Evolutionary conservation across 192 early-diverging fungal genomes (phyloP).

Genomic region (Entomortierella parvispora): DNA sequence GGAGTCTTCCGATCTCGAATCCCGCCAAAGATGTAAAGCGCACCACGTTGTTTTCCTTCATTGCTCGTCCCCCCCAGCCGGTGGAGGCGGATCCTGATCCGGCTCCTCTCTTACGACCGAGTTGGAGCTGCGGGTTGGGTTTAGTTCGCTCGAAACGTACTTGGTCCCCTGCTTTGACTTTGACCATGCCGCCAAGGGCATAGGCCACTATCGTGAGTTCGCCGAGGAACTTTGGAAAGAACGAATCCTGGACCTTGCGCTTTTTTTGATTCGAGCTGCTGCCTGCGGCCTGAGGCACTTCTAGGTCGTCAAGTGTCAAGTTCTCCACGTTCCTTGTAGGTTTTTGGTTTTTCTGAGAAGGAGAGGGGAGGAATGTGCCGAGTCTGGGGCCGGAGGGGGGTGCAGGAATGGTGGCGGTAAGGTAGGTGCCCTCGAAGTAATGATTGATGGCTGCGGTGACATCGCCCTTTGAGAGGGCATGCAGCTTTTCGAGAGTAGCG

Average conservation of each 20-base stretch:
- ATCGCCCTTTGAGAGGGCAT: conserved; percentile 49
- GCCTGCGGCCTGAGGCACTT: conserved; percentile 21
- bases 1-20: conserved; percentile 59
- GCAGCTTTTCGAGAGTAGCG: conserved; percentile 39
- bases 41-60: conserved; percentile 59
- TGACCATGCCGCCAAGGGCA: conserved; percentile 54
- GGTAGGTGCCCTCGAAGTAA: conserved; percentile 48
- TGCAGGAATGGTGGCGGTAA: conserved; percentile 11
- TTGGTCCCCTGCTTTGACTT: conserved; percentile 46
- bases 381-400: not conserved
- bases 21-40: conserved; percentile 50
- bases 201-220: conserved; percentile 50
- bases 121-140: conserved; percentile 21
- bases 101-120: conserved; percentile 36
- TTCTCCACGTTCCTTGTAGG: not conserved
- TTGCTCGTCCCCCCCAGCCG: conserved; percentile 25
- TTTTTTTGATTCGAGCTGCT: conserved; percentile 5
- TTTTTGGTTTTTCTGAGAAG: not conserved
- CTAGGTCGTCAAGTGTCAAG: conserved; percentile 1
- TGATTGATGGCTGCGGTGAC: conserved; percentile 55
- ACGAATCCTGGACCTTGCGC: conserved; percentile 15
- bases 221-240: conserved; percentile 31
- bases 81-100: conserved; percentile 8
- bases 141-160: conserved; percentile 46
- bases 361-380: not conserved